phyloP scores from a whole-genome alignment of 768 basidiomycete genomes.

The Psilocybe cyanescens region DNA sequence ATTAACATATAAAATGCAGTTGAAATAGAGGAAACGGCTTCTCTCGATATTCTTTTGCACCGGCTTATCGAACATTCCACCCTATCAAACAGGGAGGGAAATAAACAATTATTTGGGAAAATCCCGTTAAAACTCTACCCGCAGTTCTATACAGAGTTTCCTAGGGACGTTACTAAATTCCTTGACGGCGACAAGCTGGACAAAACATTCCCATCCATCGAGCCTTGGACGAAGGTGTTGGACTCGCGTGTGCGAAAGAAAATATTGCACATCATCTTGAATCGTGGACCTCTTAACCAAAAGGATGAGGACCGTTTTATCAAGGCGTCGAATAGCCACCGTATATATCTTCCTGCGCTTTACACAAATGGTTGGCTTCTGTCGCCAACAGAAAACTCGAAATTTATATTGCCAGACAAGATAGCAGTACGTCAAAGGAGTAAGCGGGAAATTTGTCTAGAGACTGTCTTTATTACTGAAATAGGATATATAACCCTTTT shows the following conservation, averaged over 20 bases:
- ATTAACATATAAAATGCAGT: neutral
- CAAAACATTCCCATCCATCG: neutral
- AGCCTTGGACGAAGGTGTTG: neutral
- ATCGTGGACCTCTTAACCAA: neutral
- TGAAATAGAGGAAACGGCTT: constrained; percentile 6
- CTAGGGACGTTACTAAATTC: neutral
- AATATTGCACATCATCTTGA: neutral
- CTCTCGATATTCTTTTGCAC: neutral
- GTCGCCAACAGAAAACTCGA: neutral
- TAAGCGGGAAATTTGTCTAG: neutral
- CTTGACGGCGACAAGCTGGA: neutral
- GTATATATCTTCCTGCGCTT: neutral
- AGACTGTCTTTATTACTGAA: neutral
- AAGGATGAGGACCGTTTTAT: neutral
- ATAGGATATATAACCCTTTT: too few relatives aligned
- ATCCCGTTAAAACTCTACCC: neutral
- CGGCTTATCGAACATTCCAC: neutral
- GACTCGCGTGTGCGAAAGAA: neutral
- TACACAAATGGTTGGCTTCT: neutral
- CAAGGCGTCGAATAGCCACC: neutral
- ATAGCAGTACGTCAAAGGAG: neutral
- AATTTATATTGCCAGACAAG: neutral
- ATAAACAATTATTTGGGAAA: neutral
- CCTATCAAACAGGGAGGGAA: neutral
- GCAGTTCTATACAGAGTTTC: neutral